These are phyloP conservation scores for Pseudoneurospora amorphoporcata DNA, from an alignment of 495 filamentous ascomycete genomes.

Conservation along the genomic window DNA sequence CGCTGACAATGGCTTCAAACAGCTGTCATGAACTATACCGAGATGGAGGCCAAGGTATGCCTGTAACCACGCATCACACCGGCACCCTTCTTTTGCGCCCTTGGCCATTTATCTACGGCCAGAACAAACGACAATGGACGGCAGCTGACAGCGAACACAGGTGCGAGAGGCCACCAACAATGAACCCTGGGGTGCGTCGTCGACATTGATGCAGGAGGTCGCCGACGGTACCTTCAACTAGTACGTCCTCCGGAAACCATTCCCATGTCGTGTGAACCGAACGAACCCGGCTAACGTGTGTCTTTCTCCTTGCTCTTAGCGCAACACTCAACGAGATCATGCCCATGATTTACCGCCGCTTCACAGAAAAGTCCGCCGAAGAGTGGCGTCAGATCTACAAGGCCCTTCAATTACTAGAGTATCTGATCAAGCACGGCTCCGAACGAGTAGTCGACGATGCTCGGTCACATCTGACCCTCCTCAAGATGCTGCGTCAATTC, in stretches of 20 bases:
- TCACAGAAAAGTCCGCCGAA: slow-evolving; percentile 95
- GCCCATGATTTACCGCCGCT: slow-evolving; percentile 99
- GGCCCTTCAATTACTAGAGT: slow-evolving; percentile 90
- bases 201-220: slow-evolving; percentile 86
- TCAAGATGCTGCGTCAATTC: slow-evolving; percentile 98
- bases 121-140: not conserved
- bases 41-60: slow-evolving; percentile 93
- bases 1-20: slow-evolving; percentile 6
- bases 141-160: slow-evolving; percentile 28
- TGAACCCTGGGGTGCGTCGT: slow-evolving; percentile 92
- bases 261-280: not conserved
- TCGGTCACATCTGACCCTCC: slow-evolving; percentile 80
- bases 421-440: slow-evolving; percentile 95
- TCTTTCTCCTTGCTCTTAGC: slow-evolving; percentile 33
- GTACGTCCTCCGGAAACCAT: slow-evolving; percentile 42
- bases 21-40: slow-evolving; percentile 99
- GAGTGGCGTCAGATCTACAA: slow-evolving; percentile 99
- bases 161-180: slow-evolving; percentile 97
- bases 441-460: slow-evolving; percentile 98
- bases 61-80: not conserved
- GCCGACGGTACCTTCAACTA: slow-evolving; percentile 97
- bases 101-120: slow-evolving; percentile 17
- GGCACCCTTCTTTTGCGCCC: not conserved
- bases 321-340: slow-evolving; percentile 98
- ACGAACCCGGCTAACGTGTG: not conserved